Percentiles rank a stretch among this genome's conserved stretches.
Conservation (phyloP, 2,329 filamentous ascomycete genomes). For the Tolypocladium nubicola region DNA sequence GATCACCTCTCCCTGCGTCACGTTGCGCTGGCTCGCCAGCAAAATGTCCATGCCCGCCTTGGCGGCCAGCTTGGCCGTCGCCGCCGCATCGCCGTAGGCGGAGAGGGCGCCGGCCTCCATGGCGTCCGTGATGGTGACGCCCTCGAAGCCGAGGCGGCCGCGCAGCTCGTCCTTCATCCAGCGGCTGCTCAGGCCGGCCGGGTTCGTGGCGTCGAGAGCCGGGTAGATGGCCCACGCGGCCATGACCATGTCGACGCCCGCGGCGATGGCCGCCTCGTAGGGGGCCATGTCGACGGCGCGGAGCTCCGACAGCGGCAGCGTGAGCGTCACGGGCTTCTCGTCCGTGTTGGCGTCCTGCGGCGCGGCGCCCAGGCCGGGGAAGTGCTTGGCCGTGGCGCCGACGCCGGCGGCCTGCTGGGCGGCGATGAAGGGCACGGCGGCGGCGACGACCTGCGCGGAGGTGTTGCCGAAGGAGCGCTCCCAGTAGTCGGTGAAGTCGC, state of each 20-base stretch:
- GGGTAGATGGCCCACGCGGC: constrained; percentile 10
- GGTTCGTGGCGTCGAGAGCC: constrained; percentile 6
- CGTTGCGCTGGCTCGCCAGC: constrained; percentile 8
- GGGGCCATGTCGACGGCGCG: constrained; percentile 5
- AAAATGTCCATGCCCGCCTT: constrained; percentile 9
- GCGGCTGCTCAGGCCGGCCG: constrained; percentile 9
- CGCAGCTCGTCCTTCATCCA: constrained; percentile 10
- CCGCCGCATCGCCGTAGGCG: constrained; percentile 3
- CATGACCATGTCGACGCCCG: constrained; percentile 10
- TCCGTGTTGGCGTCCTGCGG: constrained; percentile 8
- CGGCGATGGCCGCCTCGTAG: constrained; percentile 8
- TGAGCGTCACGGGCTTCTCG: constrained; percentile 5
- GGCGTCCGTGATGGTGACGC: constrained; percentile 10
- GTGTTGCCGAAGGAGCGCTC: constrained; percentile 6
- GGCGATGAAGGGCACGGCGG: constrained; percentile 7
- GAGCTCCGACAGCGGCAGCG: constrained; percentile 4
- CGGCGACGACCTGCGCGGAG: constrained; percentile 1
- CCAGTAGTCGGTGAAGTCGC: constrained; percentile 6
- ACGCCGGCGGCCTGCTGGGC: constrained; percentile 7
- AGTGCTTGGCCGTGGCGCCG: constrained; percentile 8
- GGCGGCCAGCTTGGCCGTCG: constrained; percentile 4
- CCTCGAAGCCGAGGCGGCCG: constrained; percentile 6
- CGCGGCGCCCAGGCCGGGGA: constrained; percentile 9
- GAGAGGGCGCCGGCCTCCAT: constrained; percentile 8
- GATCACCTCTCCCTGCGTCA: constrained; percentile 7